Evolutionary conservation across 2,329 filamentous ascomycete species (phyloP).

Genomic region (Neofusicoccum laricinum): DNA sequence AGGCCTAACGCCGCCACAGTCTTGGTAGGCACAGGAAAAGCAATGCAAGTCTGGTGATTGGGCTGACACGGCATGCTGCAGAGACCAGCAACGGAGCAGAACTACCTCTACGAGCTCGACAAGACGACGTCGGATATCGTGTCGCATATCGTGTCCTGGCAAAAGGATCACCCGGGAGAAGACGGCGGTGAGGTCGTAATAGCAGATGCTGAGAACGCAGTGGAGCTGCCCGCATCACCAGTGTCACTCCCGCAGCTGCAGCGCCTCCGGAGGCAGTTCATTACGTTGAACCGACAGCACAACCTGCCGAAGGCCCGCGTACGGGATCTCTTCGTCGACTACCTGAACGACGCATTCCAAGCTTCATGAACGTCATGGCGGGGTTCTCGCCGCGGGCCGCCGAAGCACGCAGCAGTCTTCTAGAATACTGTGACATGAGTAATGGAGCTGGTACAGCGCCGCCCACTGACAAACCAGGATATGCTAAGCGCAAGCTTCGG

Average conservation of each 20-base stretch:
- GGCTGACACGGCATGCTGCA: slow-evolving; percentile 21
- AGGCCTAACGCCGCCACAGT: slow-evolving; percentile 75
- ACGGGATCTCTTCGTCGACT: slow-evolving; percentile 38
- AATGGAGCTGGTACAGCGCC: background rate
- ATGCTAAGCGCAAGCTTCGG: slow-evolving; percentile 1
- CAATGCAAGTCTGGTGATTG: background rate
- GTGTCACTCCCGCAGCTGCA: slow-evolving; percentile 74
- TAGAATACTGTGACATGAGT: slow-evolving; percentile 4
- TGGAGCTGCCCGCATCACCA: slow-evolving; percentile 64
- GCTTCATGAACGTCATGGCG: slow-evolving; percentile 9
- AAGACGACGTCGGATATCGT: slow-evolving; percentile 75
- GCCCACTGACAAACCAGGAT: background rate
- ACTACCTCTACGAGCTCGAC: slow-evolving; percentile 79
- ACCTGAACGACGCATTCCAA: slow-evolving; percentile 37
- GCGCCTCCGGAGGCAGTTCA: slow-evolving; percentile 72
- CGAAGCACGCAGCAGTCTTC: background rate
- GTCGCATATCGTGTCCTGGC: slow-evolving; percentile 65
- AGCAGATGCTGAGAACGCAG: slow-evolving; percentile 51
- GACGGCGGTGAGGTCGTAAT: slow-evolving; percentile 59
- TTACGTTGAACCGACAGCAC: slow-evolving; percentile 70
- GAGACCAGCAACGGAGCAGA: slow-evolving; percentile 60
- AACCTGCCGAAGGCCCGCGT: slow-evolving; percentile 39
- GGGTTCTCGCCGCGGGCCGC: slow-evolving; percentile 6
- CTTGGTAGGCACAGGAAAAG: slow-evolving; percentile 37
- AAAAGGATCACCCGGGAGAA: slow-evolving; percentile 62